These are phyloP conservation scores for Diversispora epigaea DNA, from an alignment of 192 early-diverging fungal genomes.

Conservation along the genomic window DNA sequence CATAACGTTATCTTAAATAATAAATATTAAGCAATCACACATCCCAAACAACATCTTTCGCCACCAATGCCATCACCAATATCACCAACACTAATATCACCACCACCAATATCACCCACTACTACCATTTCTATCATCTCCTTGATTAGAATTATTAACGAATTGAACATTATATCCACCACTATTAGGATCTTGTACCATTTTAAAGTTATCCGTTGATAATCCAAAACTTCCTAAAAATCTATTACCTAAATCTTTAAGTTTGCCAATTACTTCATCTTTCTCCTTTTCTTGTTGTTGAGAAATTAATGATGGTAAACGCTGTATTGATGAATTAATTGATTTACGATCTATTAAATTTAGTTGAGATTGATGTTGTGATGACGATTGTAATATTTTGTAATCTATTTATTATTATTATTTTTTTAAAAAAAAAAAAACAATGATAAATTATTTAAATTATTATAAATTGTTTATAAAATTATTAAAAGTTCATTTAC, in stretches of 20 bases:
- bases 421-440: conserved; percentile 24
- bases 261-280: conserved; percentile 68
- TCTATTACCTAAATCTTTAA: conserved; percentile 72
- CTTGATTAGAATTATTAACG: conserved; percentile 49
- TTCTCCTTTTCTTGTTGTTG: conserved; percentile 60
- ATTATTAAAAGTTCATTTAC: conserved; percentile 14
- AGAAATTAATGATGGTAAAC: conserved; percentile 51
- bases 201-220: conserved; percentile 70
- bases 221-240: conserved; percentile 75
- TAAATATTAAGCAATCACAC: too few relatives aligned
- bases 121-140: conserved; percentile 6
- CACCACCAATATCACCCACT: background rate
- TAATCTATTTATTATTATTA: conserved; percentile 36
- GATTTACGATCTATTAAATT: background rate
- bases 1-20: too few relatives aligned
- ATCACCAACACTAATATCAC: too few relatives aligned
- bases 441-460: background rate
- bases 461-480: background rate
- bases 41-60: too few relatives aligned
- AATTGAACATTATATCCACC: conserved; percentile 65
- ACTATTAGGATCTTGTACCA: conserved; percentile 54
- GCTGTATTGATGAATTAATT: conserved; percentile 30
- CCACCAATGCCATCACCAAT: too few relatives aligned
- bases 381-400: conserved; percentile 40
- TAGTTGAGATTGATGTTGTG: conserved; percentile 34